Base-by-base conservation (phyloP, 1,139 yeast species). In the Geotrichum histeridarum region DNA sequence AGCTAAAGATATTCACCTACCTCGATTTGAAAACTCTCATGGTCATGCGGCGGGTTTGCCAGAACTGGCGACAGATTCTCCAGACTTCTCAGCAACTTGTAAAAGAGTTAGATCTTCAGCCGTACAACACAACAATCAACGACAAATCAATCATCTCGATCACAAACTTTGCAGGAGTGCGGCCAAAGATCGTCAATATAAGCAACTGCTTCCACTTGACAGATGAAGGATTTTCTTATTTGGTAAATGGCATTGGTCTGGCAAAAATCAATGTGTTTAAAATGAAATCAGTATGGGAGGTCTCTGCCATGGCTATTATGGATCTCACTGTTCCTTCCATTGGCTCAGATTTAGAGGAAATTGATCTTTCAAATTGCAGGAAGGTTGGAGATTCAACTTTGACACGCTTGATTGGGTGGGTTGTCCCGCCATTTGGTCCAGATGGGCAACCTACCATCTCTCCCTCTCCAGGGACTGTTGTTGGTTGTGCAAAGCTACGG, bases 221-320 rank as follows among this genome's bases (percentile, higher is more conserved):
- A 0, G 91, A 85, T 65, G 84, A 78, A 59, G 90, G 91, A 0
- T 86, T 85, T 66, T 77, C 82, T 44, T 82, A 81, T 63, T 74
- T 86, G 75, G 82, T 84, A 22, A 83, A 82, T 63, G 87, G 83
- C 59, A 78, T 85, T 57, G 91, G 90, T 0, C 68, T 81, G 45
- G 90, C 90, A 7, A 74, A 75, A 38, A 76, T 86, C 49, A 73
- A 73, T 53, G 69, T 70, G 7, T 70, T 86, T 51, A 77, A 76
- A 58, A 83, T 86, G 88, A 76, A 75, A 56, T 81, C 86, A 31
- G 84, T 81, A 50, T 86, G 93, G 93, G 88, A 84, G 61, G 81
- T 85, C 8, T 80, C 85, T 59, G 87, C 89, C 2, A 81, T 83
- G 87, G 86, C 91, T 4, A 82, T 86, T 27, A 83, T 85, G 87